Evolutionary conservation across 495 filamentous ascomycete species (phyloP), one percentile per base, ranked within the genome.

Genomic region (Aspergillus incahuasiensis): DNA sequence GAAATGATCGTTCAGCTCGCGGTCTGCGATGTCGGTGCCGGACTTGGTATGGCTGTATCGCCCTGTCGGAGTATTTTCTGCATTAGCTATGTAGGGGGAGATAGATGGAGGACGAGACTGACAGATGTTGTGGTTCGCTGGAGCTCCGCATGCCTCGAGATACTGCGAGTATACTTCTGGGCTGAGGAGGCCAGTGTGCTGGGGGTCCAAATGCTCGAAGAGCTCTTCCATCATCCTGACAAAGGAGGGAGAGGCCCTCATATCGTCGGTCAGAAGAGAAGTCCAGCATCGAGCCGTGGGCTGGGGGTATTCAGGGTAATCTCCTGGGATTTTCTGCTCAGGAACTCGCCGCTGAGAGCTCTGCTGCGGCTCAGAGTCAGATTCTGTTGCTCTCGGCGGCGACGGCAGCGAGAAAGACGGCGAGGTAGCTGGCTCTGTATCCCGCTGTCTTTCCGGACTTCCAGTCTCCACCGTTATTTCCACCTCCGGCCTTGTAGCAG

Each of bases 1-100:
- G 53, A 48, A 55, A 18, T 55, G 53, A 22, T 55, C 53, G 30
- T 44, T 32, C 19, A 55, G 44, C n/a, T 42, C 45, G 44, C 44
- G 53, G 44, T 55, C 53, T 35, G 53, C 44, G 18, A 49, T 55
- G 53, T 55, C 53, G 18, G 22, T 20, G 35, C 45, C 40, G 44
- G 30, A 28, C 0, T 21, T 34, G 21, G 4, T 30, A 1, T 20
- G 34, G 45, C 44, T 55, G 44, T 9, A 2, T 48, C 47, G 48
- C 53, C 53, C 53, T 55, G 45, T 32, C 13, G 3, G 42, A 15
- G 2, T 20, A 21, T n/a, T n/a, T n/a, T n/a, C n/a, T n/a, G n/a
- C 25, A 21, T 22, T 40, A 12, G 34, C 15, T 34, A 20, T 20
- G 9, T 18, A 13, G 4, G 11, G 0, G 0, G 16, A 34, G 16